Evolutionary conservation across 768 basidiomycete genomes (phyloP), one percentile per base, ranked within the genome.

Genomic region (Strobilomyces dryophilus): DNA sequence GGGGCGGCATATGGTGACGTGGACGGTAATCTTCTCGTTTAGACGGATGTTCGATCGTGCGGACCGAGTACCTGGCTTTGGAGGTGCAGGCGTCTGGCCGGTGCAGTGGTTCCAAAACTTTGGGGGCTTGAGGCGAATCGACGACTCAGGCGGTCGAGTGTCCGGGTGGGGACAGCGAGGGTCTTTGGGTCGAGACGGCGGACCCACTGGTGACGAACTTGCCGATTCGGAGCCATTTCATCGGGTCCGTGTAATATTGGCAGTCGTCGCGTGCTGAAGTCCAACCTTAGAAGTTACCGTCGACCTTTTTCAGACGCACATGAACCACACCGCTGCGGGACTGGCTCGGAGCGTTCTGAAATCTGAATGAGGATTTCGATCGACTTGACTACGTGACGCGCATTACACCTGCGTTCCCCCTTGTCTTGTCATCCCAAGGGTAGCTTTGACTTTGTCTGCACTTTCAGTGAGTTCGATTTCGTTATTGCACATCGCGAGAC

Each of bases 81-180:
- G 95, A 98, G 63, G 95, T 97, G 65, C 95, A 69, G 95, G 95
- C 45, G 95, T 92, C 81, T 99, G 95, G 65, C 95, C 95, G 64
- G 95, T 99, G 59, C n/a, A 99, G 87, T 76, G 98, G 95, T 77
- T 99, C 95, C 65, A 99, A 80, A 64, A 98, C 95, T 78, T 99
- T 99, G 72, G 95, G 94, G 47, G 95, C 95, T 78, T 99, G 66
- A 98, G 81, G 71, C 95, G 84, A 83, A 98, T 98, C 97, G 71
- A 95, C 97, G 66, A 99, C 97, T 65, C 94, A 97, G 77, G 98
- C n/a, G n/a, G n/a, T n/a, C n/a, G n/a, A n/a, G n/a, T 99, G 87
- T 99, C 95, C 95, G 69, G 1, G 8, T n/a, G 31, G 34, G 15
- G 40, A 49, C 5, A 21, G 3, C 18, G 12, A 20, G 40, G 2